Evolutionary conservation across 1,284 basidiomycete genomes (phyloP).

Genomic region (Tausonia pullulans): DNA sequence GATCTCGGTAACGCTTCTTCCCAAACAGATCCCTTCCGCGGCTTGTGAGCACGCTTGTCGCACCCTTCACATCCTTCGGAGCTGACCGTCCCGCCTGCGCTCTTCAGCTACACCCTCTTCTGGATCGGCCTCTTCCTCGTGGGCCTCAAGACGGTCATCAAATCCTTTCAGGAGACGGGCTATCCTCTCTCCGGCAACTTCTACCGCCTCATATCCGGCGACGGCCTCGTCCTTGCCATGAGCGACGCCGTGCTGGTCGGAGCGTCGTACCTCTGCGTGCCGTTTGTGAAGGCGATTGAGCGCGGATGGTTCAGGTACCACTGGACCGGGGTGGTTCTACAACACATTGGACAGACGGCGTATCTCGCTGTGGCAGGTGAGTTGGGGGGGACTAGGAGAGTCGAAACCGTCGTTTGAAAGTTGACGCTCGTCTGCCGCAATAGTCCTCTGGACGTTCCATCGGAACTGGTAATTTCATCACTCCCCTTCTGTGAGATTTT

Average conservation of each 20-base stretch:
- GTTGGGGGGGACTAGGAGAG: not conserved
- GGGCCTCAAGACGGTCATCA: slow-evolving; percentile 62
- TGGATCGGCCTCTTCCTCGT: slow-evolving; percentile 70
- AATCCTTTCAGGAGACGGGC: slow-evolving; percentile 61
- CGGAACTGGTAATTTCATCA: slow-evolving; percentile 32
- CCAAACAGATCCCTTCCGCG: slow-evolving; percentile 74
- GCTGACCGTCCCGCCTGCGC: no score
- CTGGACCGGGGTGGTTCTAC: slow-evolving; percentile 58
- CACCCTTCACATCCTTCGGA: no score
- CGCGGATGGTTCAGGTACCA: slow-evolving; percentile 69
- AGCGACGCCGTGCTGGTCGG: slow-evolving; percentile 72
- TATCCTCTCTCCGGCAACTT: slow-evolving; percentile 70
- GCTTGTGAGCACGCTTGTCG: slow-evolving; percentile 41
- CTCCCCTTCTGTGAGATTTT: not conserved
- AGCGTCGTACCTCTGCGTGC: slow-evolving; percentile 62
- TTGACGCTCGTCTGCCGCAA: not conserved
- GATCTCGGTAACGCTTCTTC: slow-evolving; percentile 65
- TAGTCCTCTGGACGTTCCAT: slow-evolving; percentile 66
- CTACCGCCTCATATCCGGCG: slow-evolving; percentile 75
- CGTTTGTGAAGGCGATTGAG: slow-evolving; percentile 65
- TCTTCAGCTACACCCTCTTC: slow-evolving; percentile 60
- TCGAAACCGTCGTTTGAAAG: no score
- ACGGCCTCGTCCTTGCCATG: slow-evolving; percentile 70
- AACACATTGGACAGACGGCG: slow-evolving; percentile 62
- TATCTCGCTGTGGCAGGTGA: slow-evolving; percentile 50